A percentile compares a stretch with the other conserved stretches of the same genome.
Conservation (phyloP, 2,329 filamentous ascomycete species). For the Botrytis pseudocinerea region DNA sequence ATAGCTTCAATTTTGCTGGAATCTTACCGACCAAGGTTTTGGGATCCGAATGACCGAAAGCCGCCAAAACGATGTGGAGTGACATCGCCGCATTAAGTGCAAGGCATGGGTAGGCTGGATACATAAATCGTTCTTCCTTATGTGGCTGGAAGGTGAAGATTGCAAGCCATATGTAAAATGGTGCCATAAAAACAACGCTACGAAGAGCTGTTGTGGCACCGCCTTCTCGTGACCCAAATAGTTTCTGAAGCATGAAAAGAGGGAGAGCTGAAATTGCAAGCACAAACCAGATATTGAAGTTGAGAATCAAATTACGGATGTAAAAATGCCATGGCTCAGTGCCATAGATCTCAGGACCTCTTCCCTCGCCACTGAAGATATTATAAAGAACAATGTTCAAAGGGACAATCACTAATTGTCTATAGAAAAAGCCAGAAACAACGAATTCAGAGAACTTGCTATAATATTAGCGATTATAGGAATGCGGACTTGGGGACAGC, state of each 20-base stretch:
- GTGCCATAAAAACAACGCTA: constrained; percentile 73
- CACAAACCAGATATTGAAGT: constrained; percentile 94
- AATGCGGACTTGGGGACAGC: neutral
- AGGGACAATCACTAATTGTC: constrained; percentile 72
- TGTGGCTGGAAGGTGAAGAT: constrained; percentile 93
- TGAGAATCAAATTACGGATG: constrained; percentile 82
- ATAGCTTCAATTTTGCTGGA: constrained; percentile 72
- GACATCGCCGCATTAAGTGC: constrained; percentile 85
- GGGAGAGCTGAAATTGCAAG: constrained; percentile 75
- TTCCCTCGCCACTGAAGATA: constrained; percentile 75
- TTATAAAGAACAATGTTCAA: constrained; percentile 97
- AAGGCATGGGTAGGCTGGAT: constrained; percentile 88
- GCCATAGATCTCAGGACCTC: constrained; percentile 88
- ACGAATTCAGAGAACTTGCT: constrained; percentile 65
- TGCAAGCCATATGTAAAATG: constrained; percentile 91
- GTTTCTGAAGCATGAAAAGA: constrained; percentile 71
- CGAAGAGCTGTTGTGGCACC: constrained; percentile 69
- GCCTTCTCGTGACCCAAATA: constrained; percentile 56
- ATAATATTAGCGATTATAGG: constrained; percentile 35
- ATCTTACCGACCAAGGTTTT: constrained; percentile 69
- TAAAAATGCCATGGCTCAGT: constrained; percentile 98
- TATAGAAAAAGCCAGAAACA: constrained; percentile 84
- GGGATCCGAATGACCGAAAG: constrained; percentile 70
- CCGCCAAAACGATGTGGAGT: constrained; percentile 75
- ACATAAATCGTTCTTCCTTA: constrained; percentile 99